Evolutionary conservation across 176 grass and related monocot species (phyloP).

Genomic region (Echinochloa phyllopogon): DNA sequence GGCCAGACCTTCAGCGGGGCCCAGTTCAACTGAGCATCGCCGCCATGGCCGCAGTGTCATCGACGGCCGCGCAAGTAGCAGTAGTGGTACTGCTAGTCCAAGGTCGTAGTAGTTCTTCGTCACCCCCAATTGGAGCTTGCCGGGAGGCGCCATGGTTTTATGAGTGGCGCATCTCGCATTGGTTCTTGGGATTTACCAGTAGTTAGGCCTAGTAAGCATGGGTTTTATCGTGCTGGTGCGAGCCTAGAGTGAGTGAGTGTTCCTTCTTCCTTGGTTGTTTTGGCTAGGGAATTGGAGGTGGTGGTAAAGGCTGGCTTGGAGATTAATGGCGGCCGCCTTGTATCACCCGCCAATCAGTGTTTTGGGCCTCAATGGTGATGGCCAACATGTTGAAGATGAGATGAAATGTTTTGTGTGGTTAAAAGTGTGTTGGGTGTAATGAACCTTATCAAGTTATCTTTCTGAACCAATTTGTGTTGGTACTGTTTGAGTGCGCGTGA

Average conservation of each 20-base stretch:
- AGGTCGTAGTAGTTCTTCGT: background rate
- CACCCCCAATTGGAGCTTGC: slow-evolving; percentile 36
- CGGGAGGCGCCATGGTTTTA: slow-evolving; percentile 55
- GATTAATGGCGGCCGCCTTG: slow-evolving; percentile 33
- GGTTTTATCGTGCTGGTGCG: slow-evolving; percentile 33
- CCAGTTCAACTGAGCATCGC: slow-evolving; percentile 56
- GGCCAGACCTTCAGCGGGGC: slow-evolving; percentile 79
- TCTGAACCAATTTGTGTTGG: background rate
- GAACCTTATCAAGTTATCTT: background rate
- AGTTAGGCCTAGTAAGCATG: slow-evolving; percentile 31
- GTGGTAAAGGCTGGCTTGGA: slow-evolving; percentile 42
- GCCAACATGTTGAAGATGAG: slow-evolving; percentile 17
- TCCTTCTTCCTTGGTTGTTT: background rate
- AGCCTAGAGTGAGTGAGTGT: background rate
- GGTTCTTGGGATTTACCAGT: slow-evolving; percentile 35
- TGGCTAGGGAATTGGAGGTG: slow-evolving; percentile 49
- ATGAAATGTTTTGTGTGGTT: slow-evolving; percentile 8
- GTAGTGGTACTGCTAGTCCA: background rate
- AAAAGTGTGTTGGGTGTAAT: background rate
- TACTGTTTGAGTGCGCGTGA: too few species aligned
- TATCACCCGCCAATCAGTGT: slow-evolving; percentile 62
- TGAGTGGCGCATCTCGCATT: slow-evolving; percentile 24
- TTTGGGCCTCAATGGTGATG: slow-evolving; percentile 22
- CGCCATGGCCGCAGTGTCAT: background rate
- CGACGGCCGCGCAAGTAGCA: background rate